Evolutionary conservation across 495 filamentous ascomycete species (phyloP), one percentile per base, ranked within the genome.

Genomic region (Aspergillus diversus): DNA sequence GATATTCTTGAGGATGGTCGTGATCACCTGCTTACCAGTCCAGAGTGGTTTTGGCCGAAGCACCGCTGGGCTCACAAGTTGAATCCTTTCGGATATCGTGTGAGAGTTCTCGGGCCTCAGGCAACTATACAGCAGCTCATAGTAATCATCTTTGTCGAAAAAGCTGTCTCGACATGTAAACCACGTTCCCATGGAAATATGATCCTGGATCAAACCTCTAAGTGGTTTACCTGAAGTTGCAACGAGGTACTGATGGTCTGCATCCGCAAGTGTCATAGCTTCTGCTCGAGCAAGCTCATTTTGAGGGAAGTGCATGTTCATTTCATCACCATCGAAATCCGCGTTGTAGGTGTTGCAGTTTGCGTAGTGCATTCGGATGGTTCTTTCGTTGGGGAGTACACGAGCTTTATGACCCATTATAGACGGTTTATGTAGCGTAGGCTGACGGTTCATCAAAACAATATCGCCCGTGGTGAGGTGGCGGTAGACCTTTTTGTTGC

Each of bases 281-380:
- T 99, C 96, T 4, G 92, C 88, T 61, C 95, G 84, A 31, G 94
- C 96, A 70, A 97, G 80, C 72, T 97, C 96, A 68, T 96, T 97
- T 66, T 99, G 96, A 9, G 96, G 96, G 71, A 99, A 97, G 74
- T 99, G 96, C 95, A 99, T 96, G 74, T 99, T 99, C 96, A 99
- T 99, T 77, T 99, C 96, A 69, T 99, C 96, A 73, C 96, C 96
- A 73, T 99, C 96, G 75, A 98, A 99, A 85, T 99, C 96, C n/a
- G 96, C 96, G 68, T 99, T 99, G 83, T 99, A 99, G 11, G 96
- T 97, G 72, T 97, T 98, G 76, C 95, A 97, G 74, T 99, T 99
- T 60, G 96, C 94, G 77, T 99, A 99, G 80, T 98, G 96, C 94
- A 99, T 97, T 60, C 96, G 93, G 71, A 99, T 93, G 0, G 94